A percentile compares a stretch with the other conserved stretches of the same genome.
Evolutionary conservation across 2,329 filamentous ascomycete species (phyloP).

Genomic region (Gaeumannomyces tritici): DNA sequence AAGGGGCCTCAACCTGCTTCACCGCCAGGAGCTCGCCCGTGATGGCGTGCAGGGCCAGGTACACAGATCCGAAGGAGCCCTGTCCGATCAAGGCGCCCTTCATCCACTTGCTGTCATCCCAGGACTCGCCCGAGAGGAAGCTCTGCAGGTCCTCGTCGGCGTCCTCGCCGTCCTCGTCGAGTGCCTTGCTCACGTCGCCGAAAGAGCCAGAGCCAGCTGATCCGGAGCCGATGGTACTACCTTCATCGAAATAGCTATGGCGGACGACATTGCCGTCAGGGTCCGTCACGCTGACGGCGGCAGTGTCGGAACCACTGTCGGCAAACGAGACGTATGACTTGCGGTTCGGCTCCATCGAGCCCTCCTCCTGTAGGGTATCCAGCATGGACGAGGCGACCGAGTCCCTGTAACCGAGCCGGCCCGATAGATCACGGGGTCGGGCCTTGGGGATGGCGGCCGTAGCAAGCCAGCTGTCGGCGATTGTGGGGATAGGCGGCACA

Average conservation of each 20-base stretch:
- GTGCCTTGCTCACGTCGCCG: constrained; percentile 74
- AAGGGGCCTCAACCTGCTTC: constrained; percentile 92
- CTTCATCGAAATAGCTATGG: constrained; percentile 80
- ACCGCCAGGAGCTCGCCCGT: constrained; percentile 97
- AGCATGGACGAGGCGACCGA: constrained; percentile 84
- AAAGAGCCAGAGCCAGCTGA: constrained; percentile 57
- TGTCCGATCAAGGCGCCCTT: constrained; percentile 95
- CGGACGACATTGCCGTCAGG: constrained; percentile 61
- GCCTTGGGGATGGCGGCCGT: constrained; percentile 43
- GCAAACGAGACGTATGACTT: constrained; percentile 93
- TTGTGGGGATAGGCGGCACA: constrained; percentile 89
- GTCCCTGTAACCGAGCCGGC: constrained; percentile 60
- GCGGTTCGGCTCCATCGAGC: constrained; percentile 75
- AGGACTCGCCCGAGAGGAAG: constrained; percentile 86
- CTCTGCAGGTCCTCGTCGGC: constrained; percentile 81
- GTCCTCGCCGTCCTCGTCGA: constrained; percentile 87
- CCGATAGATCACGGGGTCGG: constrained; percentile 30
- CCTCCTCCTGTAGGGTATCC: constrained; percentile 81
- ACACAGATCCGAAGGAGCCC: constrained; percentile 93
- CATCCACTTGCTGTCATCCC: constrained; percentile 98
- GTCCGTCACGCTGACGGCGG: constrained; percentile 64
- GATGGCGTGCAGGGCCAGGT: constrained; percentile 86
- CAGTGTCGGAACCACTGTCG: constrained; percentile 63
- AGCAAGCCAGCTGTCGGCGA: constrained; percentile 85
- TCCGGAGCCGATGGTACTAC: constrained; percentile 43